Base-by-base conservation (phyloP, 208 protist species). In the Vickermania spadyakhi region DNA sequence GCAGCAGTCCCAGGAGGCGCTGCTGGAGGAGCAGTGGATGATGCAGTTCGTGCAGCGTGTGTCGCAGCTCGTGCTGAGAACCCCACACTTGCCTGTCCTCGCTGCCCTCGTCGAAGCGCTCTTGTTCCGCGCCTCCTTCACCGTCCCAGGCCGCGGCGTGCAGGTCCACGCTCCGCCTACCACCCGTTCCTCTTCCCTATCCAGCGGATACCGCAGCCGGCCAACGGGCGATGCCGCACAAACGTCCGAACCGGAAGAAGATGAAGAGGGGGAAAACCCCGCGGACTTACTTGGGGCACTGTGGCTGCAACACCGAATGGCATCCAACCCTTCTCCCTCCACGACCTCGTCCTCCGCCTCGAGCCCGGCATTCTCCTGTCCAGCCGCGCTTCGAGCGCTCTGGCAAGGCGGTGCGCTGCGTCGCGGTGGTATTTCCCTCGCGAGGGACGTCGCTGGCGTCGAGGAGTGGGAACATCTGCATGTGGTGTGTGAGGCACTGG, bases 11-110 rank as follows among this genome's bases (percentile, higher is more conserved):
- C 27, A 42, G 49, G 4, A 52, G 28, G 36, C 11, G 56, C 28
- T 68, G 58, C 62, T 60, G 11, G 72, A 70, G 42, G 72, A 83
- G 60, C 55, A 30, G 60, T 83, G 72, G 69, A 75, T 83, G 73
- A 64, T 86, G 28, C 68, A 62, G 25, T 67, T 86, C 66, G 63
- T 76, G 28, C 64, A 64, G 18, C 83, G 83, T 54, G 75, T 90
- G 18, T 83, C 83, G 3, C 42, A 63, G 52, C 64, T 90, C 45
- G 73, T 81, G 11, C 64, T 86, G 54, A 71, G 72, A 31, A 79
- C 64, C 21, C 66, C 72, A 61, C 54, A 86, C 51, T n/a, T 79
- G 31, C 21, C 50, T 18, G 75, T 89, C 0, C 62, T 89, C 26
- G 52, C 77, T 2, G 26, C 51, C 23, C 58, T 84, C 22, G 71